phyloP scores from a whole-genome alignment of 1,284 basidiomycete species.

The Tilletia caries region DNA sequence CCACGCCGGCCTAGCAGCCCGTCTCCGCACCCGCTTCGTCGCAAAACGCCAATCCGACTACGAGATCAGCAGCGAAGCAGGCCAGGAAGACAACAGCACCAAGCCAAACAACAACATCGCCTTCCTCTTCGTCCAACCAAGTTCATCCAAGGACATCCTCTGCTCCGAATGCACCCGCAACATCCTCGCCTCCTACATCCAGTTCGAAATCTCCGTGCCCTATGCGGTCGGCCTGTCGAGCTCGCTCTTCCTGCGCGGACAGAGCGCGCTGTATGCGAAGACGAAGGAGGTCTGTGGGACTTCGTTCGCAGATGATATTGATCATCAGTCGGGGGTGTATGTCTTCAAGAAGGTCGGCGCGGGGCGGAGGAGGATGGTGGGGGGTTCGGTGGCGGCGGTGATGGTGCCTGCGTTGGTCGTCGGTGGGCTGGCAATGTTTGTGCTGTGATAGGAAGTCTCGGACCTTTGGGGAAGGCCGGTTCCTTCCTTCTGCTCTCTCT shows the following conservation, averaged over 20 bases:
- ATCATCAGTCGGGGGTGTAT: conserved; percentile 31
- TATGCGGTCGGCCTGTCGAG: conserved; percentile 43
- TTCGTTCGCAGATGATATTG: no score
- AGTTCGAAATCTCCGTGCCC: conserved; percentile 44
- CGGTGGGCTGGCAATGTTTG: neutral
- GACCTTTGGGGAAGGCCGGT: no score
- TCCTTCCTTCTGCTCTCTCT: no score
- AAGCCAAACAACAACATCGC: conserved; percentile 29
- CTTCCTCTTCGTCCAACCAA: conserved; percentile 42
- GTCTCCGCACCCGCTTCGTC: no score
- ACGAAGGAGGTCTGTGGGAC: conserved; percentile 32
- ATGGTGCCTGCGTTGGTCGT: neutral
- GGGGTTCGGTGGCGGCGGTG: neutral
- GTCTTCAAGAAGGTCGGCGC: conserved; percentile 33
- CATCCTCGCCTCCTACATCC: conserved; percentile 44
- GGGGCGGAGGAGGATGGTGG: neutral
- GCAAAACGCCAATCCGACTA: no score
- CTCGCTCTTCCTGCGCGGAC: conserved; percentile 32
- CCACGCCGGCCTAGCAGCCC: neutral
- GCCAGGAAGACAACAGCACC: neutral
- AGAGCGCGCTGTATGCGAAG: conserved; percentile 39
- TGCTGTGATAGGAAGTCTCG: neutral
- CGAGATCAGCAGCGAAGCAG: no score
- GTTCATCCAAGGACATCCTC: conserved; percentile 32
- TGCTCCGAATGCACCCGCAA: conserved; percentile 40